phyloP scores from a whole-genome alignment of 2,329 filamentous ascomycete species.

The Niveomyces coronatus region DNA sequence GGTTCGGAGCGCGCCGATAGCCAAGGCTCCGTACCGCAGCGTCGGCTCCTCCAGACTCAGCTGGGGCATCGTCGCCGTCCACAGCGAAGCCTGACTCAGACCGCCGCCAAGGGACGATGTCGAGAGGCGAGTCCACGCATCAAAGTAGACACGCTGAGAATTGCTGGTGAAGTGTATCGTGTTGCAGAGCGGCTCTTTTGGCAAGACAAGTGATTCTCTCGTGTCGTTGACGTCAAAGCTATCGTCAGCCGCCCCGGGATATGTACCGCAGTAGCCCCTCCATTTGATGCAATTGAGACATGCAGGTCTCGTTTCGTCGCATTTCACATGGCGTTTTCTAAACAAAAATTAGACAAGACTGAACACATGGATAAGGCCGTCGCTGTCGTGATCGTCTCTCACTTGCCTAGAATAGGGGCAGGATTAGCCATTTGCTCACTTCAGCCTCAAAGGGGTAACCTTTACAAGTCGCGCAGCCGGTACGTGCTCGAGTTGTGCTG shows the following conservation, averaged over 20 bases:
- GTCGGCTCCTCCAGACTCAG: slow-evolving; percentile 27
- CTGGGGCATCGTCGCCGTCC: slow-evolving; percentile 31
- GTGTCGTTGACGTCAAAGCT: slow-evolving; percentile 15
- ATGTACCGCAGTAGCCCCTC: slow-evolving; percentile 29
- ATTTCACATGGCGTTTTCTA: slow-evolving; percentile 33
- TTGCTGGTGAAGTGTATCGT: slow-evolving; percentile 23
- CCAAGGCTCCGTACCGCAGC: slow-evolving; percentile 29
- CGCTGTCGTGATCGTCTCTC: too few species aligned
- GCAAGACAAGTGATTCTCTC: slow-evolving; percentile 19
- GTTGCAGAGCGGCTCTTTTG: slow-evolving; percentile 24
- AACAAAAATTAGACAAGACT: not conserved
- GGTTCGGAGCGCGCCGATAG: slow-evolving; percentile 28
- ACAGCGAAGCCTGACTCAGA: slow-evolving; percentile 23
- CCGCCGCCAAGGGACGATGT: slow-evolving; percentile 26
- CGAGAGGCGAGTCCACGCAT: slow-evolving; percentile 27
- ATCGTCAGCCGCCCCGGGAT: slow-evolving; percentile 15
- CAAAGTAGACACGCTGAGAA: slow-evolving; percentile 27
- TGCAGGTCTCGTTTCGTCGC: slow-evolving; percentile 30
- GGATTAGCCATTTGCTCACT: not conserved
- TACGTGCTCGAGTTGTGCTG: slow-evolving; percentile 27
- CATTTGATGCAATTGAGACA: slow-evolving; percentile 32
- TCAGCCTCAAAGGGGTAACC: not conserved
- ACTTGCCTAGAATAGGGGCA: slow-evolving; percentile 12
- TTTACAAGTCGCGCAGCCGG: slow-evolving; percentile 28
- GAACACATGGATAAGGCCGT: too few species aligned